Evolutionary conservation across 202 grass and related monocot genomes (phyloP).

Genomic region (Dendrocalamus latiflorus): DNA sequence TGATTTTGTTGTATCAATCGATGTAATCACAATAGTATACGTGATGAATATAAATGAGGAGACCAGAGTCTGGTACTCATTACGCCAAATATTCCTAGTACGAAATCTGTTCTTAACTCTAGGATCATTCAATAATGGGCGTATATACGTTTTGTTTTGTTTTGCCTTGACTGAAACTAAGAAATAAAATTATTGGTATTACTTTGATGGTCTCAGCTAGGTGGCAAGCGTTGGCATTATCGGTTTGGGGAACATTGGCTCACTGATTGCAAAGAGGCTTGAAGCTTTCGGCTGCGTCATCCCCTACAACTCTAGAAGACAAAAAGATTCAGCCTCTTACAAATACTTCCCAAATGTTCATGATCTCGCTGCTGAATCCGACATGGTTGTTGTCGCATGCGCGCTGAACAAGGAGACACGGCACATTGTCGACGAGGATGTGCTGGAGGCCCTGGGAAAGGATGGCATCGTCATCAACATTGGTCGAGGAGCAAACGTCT

Average conservation of each 20-base stretch:
- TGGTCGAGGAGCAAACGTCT: constrained; percentile 38
- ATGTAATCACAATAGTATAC: no score
- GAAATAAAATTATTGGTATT: background rate
- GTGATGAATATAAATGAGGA: no score
- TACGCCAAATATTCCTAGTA: no score
- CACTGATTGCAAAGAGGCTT: constrained; percentile 49
- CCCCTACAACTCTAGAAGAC: constrained; percentile 38
- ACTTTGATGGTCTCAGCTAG: constrained; percentile 30
- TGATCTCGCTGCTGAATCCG: constrained; percentile 46
- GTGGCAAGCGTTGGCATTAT: constrained; percentile 68
- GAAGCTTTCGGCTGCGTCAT: constrained; percentile 47
- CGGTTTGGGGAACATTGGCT: constrained; percentile 68
- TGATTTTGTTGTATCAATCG: no score
- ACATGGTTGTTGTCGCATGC: constrained; percentile 53
- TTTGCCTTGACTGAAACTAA: background rate
- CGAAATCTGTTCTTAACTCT: background rate
- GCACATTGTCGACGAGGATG: constrained; percentile 44
- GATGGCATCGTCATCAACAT: constrained; percentile 60
- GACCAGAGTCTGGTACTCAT: no score
- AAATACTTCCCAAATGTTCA: constrained; percentile 19
- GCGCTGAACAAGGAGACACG: constrained; percentile 47
- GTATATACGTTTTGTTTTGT: background rate
- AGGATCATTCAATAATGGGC: background rate
- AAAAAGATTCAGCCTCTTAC: constrained; percentile 36
- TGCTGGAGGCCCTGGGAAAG: constrained; percentile 53